Evolutionary conservation across 1,284 basidiomycete species (phyloP), one percentile per base, ranked within the genome.

Genomic region (Heterobasidion annosum): DNA sequence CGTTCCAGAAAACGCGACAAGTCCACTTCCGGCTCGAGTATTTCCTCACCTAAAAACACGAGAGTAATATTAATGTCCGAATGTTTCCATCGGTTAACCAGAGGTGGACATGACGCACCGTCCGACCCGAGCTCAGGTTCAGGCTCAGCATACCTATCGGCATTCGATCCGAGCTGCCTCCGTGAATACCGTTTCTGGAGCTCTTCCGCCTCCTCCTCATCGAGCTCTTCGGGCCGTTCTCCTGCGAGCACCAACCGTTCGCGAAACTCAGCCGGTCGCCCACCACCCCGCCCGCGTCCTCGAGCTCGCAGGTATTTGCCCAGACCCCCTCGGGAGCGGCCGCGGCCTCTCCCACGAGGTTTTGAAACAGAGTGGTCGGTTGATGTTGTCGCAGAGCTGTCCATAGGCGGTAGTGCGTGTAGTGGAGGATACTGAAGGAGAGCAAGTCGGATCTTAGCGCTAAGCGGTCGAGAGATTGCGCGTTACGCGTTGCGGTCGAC

Each of bases 251-350:
- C 56, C 8, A 87, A 70, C 10, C 83, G 78, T 61, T 75, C 71
- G 8, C 67, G 64, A 62, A 85, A 88, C 59, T 80, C 79, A 54
- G 85, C 83, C 7, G 82, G 79, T 50, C 83, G 78, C 5, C 83
- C 82, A 19, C 64, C 64, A 0, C 82, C 76, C 44, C 77, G 71
- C 2, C 81, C 80, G 47, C 83, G 70, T 16, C 86, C 83, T 13
- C 82, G 70, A 13, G 85, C 83, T 44, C 85, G 79, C 35, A 88
- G 73, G 62, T 83, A 85, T 67, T 88, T 89, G 1, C 85, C 86
- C 7, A 82, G 67, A 0, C 85, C 84, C 8, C 86, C 85, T 54
- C 84, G 75, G 48, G 81, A 81, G 60, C 76, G 79, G 18, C 79
- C 77, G 58, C 77, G 66, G 0, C 78, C 79, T 56, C 80, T 63